Conservation (phyloP, 1,139 yeast species). For the Saccharomyces hybrid region DNA sequence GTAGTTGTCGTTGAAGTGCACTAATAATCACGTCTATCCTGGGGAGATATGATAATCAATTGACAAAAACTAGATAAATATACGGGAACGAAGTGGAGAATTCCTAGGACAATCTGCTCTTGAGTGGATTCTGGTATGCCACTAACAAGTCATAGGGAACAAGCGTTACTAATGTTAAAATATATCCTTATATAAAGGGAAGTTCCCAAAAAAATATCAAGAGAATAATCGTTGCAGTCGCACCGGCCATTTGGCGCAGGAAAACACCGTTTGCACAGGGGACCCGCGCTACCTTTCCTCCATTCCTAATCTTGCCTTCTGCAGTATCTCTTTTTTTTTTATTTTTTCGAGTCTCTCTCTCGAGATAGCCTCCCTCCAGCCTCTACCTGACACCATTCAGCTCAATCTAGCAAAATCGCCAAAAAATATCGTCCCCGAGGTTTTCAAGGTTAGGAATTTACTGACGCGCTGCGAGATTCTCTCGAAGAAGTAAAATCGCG, state of each 20-base stretch:
- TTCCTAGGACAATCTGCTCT: neutral
- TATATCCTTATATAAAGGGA: neutral
- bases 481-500: neutral
- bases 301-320: neutral
- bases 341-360: neutral
- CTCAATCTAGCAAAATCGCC: constrained; percentile 1
- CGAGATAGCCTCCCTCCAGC: neutral
- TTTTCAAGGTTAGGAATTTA: neutral
- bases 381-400: neutral
- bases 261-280: neutral
- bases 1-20: neutral
- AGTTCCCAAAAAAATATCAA: neutral
- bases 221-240: neutral
- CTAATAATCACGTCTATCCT: neutral
- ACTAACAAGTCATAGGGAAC: neutral
- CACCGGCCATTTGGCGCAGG: neutral
- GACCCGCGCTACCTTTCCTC: constrained; percentile 1
- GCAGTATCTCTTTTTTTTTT: neutral
- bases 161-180: neutral
- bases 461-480: neutral
- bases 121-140: neutral
- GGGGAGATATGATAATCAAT: neutral
- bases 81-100: neutral
- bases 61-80: neutral
- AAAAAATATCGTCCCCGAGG: neutral